Percentiles rank a stretch among this genome's conserved stretches.
Evolutionary conservation across 495 filamentous ascomycete genomes (phyloP).

Genomic region (Diplogelasinospora grovesii): DNA sequence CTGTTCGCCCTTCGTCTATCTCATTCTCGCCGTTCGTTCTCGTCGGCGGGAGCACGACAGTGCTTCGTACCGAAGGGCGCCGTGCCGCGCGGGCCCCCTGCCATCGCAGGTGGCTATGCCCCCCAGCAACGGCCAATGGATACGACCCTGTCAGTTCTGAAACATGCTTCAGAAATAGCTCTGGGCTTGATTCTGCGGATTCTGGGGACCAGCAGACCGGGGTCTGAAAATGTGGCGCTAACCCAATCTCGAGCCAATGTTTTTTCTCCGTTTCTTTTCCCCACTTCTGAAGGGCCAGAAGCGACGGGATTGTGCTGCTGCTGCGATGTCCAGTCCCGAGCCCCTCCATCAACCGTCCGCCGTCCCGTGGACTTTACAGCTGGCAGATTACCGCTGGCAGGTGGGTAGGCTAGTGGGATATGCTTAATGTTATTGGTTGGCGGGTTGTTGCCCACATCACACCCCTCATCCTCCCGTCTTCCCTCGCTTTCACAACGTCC

Average conservation of each 20-base stretch:
- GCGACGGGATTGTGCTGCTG: background rate
- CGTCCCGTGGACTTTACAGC: no score
- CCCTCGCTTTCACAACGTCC: no score
- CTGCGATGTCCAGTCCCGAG: no score
- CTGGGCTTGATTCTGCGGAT: no score
- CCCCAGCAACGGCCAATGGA: conserved; percentile 20
- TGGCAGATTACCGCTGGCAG: background rate
- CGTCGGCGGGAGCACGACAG: background rate
- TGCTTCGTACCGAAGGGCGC: background rate
- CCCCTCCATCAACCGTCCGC: no score
- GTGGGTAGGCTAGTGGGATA: background rate
- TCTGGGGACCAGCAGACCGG: conserved; percentile 2
- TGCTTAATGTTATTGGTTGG: background rate
- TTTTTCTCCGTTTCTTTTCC: background rate
- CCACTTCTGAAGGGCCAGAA: background rate
- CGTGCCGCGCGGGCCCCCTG: conserved; percentile 15
- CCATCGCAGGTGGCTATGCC: conserved; percentile 15
- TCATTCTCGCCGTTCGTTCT: background rate
- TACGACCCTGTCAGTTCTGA: conserved; percentile 23
- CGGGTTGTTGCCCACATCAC: no score
- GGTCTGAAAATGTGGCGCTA: conserved; percentile 7
- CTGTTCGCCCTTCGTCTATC: background rate
- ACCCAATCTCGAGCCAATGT: background rate
- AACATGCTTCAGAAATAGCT: conserved; percentile 31
- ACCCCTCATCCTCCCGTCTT: background rate